Percentiles rank a stretch among this genome's conserved stretches.
phyloP scores from a whole-genome alignment of 164 flowering plant genomes.

The Cinnamomum micranthum region DNA sequence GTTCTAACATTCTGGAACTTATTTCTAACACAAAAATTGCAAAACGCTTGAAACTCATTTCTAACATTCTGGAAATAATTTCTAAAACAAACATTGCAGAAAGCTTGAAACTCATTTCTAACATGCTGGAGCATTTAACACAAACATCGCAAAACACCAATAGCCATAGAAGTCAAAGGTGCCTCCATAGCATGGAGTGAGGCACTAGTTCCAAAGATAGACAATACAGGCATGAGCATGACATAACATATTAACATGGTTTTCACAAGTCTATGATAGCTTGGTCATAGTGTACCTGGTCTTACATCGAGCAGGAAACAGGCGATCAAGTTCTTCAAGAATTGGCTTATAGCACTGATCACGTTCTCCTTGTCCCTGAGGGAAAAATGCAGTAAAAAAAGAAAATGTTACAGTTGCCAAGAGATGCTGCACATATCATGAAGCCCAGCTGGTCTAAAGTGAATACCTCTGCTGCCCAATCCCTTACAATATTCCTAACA shows the following conservation, averaged over 20 bases:
- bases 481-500: slow-evolving; percentile 88
- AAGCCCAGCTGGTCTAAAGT: slow-evolving; percentile 4
- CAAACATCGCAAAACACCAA: no score
- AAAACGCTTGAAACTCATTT: no score
- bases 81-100: no score
- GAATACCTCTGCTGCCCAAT: slow-evolving; percentile 94
- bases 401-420: background rate
- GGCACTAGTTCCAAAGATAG: background rate
- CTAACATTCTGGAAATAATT: no score
- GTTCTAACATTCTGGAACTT: no score
- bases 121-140: no score
- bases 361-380: slow-evolving; percentile 81
- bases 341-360: slow-evolving; percentile 95
- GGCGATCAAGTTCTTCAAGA: slow-evolving; percentile 78
- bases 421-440: background rate
- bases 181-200: background rate
- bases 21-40: no score
- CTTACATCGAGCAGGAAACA: slow-evolving; percentile 61
- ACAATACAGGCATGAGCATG: background rate
- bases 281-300: slow-evolving; percentile 40
- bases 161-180: no score
- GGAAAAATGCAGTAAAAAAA: slow-evolving; percentile 3
- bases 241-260: background rate
- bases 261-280: background rate
- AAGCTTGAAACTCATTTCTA: no score